Conservation (phyloP, 305 asterid genomes). For the Andrographis paniculata region DNA sequence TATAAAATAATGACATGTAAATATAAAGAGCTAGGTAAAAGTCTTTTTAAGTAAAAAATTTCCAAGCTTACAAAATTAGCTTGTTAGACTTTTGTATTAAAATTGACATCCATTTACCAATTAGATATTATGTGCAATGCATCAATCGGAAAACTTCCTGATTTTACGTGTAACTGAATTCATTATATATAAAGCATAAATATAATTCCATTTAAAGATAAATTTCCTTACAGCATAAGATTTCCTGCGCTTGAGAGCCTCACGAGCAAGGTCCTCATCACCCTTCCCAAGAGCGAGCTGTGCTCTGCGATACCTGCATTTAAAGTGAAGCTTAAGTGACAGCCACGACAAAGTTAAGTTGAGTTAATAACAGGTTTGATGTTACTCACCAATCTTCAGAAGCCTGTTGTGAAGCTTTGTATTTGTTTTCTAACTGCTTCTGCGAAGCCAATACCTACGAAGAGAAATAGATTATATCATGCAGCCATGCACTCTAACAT, state of each 20-base stretch:
- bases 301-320: conserved; percentile 83
- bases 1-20: no score
- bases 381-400: conserved; percentile 82
- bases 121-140: neutral
- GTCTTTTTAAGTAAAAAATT: no score
- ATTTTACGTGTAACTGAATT: conserved; percentile 9
- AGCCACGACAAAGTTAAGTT: conserved; percentile 18
- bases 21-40: no score
- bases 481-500: conserved; percentile 9
- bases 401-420: conserved; percentile 80
- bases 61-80: no score
- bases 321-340: conserved; percentile 20
- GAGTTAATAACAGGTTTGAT: conserved; percentile 11
- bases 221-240: conserved; percentile 63
- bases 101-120: neutral
- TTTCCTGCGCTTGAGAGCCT: conserved; percentile 92
- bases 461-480: conserved; percentile 14
- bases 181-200: conserved; percentile 4
- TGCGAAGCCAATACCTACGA: conserved; percentile 93
- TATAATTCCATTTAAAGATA: conserved; percentile 1
- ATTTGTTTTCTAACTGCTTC: conserved; percentile 87
- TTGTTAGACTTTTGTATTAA: neutral
- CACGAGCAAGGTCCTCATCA: conserved; percentile 98
- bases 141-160: neutral
- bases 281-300: conserved; percentile 94